Conservation (phyloP, 2,329 filamentous ascomycete species). For the Huntiella decipiens region DNA sequence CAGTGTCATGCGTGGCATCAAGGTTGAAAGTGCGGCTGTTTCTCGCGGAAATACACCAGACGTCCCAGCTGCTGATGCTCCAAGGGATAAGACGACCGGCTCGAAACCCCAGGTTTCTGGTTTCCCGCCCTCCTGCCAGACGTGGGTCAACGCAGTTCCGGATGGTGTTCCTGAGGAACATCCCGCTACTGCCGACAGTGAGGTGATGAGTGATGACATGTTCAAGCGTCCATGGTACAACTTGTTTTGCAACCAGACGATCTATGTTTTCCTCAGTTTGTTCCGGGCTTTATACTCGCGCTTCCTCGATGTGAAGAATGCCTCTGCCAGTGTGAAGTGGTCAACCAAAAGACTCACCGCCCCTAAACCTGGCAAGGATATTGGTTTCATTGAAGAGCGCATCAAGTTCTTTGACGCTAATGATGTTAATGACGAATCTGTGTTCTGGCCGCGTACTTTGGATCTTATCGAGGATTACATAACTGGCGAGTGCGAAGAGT, state of each 20-base stretch:
- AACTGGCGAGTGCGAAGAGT: conserved; percentile 61
- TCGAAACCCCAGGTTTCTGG: conserved; percentile 29
- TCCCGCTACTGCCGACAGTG: conserved; percentile 37
- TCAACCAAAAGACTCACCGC: conserved; percentile 56
- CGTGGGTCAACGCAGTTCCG: conserved; percentile 44
- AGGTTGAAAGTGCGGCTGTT: conserved; percentile 60
- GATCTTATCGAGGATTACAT: conserved; percentile 76
- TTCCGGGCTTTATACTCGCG: conserved; percentile 83
- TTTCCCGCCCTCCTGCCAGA: conserved; percentile 25
- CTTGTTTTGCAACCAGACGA: conserved; percentile 75
- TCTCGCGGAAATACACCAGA: conserved; percentile 86
- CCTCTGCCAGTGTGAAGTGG: conserved; percentile 51
- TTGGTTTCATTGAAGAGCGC: conserved; percentile 65
- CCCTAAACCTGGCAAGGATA: conserved; percentile 61
- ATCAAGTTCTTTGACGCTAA: conserved; percentile 48
- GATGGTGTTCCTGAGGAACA: conserved; percentile 16
- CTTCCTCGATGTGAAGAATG: conserved; percentile 64
- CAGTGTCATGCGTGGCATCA: conserved; percentile 49
- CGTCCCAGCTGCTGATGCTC: conserved; percentile 44
- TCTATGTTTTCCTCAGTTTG: conserved; percentile 88
- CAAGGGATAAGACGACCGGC: conserved; percentile 36
- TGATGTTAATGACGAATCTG: conserved; percentile 35
- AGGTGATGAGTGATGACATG: conserved; percentile 57
- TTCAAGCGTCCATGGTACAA: conserved; percentile 70
- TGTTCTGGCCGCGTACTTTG: conserved; percentile 73